These are phyloP conservation scores for Sclerotiophoma versabilis DNA, from an alignment of 2,329 filamentous ascomycete species.

Conservation along the genomic window DNA sequence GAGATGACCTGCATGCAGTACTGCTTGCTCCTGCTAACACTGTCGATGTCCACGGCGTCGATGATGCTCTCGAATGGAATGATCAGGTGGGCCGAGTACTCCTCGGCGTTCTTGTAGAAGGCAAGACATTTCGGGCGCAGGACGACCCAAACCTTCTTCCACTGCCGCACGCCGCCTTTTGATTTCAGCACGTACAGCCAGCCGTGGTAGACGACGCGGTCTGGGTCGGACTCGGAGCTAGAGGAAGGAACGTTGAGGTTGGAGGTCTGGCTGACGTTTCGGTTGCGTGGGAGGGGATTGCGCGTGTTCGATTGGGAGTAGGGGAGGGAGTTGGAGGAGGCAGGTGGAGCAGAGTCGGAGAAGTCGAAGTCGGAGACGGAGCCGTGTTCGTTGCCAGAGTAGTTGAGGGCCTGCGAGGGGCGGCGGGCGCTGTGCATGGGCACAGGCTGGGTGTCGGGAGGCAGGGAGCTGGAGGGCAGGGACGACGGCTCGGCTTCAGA, in stretches of 20 bases:
- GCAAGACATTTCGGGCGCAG: constrained; percentile 84
- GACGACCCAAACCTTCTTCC: constrained; percentile 95
- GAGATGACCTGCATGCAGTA: constrained; percentile 93
- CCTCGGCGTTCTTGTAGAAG: constrained; percentile 89
- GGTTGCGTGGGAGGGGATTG: constrained; percentile 36
- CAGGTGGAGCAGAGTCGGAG: constrained; percentile 70
- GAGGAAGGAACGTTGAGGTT: constrained; percentile 49
- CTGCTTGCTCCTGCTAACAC: constrained; percentile 81
- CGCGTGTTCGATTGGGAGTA: constrained; percentile 18
- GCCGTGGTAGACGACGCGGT: constrained; percentile 93
- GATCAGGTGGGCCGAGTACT: constrained; percentile 87
- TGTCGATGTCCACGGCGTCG: constrained; percentile 91
- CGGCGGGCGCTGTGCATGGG: constrained; percentile 55
- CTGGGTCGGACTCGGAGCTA: constrained; percentile 63
- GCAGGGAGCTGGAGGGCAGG: constrained; percentile 30
- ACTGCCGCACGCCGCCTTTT: constrained; percentile 84
- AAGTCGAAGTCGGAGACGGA: constrained; percentile 91
- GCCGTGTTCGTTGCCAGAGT: constrained; percentile 71
- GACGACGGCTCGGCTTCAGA: constrained; percentile 53
- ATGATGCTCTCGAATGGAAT: constrained; percentile 80
- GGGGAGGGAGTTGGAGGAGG: constrained; percentile 44
- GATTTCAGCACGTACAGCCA: constrained; percentile 85
- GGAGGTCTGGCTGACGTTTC: constrained; percentile 70
- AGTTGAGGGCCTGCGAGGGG: constrained; percentile 68
- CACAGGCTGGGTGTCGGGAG: constrained; percentile 23